These are phyloP conservation scores for Coccomyxa sp. DNA, from an alignment of 139 green algal species.

Conservation along the genomic window DNA sequence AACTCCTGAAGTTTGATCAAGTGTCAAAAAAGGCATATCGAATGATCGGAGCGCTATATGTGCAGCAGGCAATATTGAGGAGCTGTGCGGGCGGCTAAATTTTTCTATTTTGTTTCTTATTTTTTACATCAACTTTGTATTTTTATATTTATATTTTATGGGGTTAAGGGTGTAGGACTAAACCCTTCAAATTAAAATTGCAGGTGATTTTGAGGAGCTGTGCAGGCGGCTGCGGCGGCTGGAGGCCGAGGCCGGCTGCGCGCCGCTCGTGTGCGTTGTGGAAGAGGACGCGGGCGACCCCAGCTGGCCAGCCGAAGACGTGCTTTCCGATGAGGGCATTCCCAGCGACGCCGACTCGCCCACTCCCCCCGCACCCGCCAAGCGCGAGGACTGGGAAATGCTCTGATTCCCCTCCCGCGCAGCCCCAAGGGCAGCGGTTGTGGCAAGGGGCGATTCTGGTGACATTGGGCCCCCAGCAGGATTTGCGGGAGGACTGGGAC, in stretches of 20 bases:
- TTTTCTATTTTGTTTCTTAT: too few species aligned
- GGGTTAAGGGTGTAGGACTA: too few species aligned
- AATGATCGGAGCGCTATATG: too few species aligned
- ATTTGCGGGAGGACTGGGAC: neutral
- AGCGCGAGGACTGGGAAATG: conserved; percentile 28
- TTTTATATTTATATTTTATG: too few species aligned
- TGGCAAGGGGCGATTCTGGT: neutral
- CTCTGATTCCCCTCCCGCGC: neutral
- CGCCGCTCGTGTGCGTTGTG: conserved; percentile 49
- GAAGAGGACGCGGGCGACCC: conserved; percentile 8
- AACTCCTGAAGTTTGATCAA: too few species aligned
- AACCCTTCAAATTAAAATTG: too few species aligned
- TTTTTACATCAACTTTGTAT: too few species aligned
- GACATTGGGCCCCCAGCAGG: neutral
- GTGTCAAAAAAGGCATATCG: too few species aligned
- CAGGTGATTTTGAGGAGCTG: conserved; percentile 56
- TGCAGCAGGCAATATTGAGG: conserved; percentile 41
- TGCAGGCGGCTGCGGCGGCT: conserved; percentile 36
- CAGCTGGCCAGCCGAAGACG: neutral
- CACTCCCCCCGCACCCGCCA: neutral
- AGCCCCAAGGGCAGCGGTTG: neutral
- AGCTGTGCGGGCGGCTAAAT: conserved; percentile 41
- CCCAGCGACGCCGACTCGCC: neutral
- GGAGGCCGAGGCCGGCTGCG: conserved; percentile 25
- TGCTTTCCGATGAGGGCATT: neutral